Base-by-base conservation (phyloP, 768 basidiomycete genomes). In the Pholiota molesta region DNA sequence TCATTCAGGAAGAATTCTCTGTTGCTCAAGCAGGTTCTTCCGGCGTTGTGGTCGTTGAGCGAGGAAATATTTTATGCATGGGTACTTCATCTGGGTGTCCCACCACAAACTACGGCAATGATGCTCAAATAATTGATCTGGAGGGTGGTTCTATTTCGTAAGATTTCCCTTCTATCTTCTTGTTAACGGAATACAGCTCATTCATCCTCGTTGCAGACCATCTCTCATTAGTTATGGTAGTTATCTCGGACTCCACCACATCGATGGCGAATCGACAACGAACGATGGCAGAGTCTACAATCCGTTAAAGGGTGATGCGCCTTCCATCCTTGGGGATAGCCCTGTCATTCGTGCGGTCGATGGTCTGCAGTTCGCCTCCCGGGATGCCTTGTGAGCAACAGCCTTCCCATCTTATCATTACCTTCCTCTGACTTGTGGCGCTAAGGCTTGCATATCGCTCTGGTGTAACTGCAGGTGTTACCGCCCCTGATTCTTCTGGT, bases 281-380 rank as follows among this genome's bases (percentile, higher is more conserved):
- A 77, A 78, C 33, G 91, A 92, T 65, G 90, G 91, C 2, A 60
- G 67, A 21, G 81, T 85, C 5, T 75, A 75, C 52, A 84, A 86
- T 62, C 77, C 81, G 21, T 62, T 86, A 71, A 66, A 69, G 65
- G 64, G 72, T 2, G 70, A 75, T 11, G 68, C 81, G 3, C 83
- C 85, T 3, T 65, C 66, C 7, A 72, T 86, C 55, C 66, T 86
- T 13, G 81, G 81, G 9, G 72, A 77, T 26, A 75, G 77, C 5
- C 73, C 75, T 17, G 60, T 79, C 53, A 77, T 80, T 23, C 80
- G 80, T 35, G 94, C 90, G 9, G 82, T 83, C 4, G 93, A 95
- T 69, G 93, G 94, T 0, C 79, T 92, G 33, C 82, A 83, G 61
- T 93, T 90, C 67, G 80, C 79, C 1, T 83, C 87, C 17, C 84